Evolutionary conservation across 2,329 filamentous ascomycete genomes (phyloP).

Genomic region (Fusarium subglutinans): DNA sequence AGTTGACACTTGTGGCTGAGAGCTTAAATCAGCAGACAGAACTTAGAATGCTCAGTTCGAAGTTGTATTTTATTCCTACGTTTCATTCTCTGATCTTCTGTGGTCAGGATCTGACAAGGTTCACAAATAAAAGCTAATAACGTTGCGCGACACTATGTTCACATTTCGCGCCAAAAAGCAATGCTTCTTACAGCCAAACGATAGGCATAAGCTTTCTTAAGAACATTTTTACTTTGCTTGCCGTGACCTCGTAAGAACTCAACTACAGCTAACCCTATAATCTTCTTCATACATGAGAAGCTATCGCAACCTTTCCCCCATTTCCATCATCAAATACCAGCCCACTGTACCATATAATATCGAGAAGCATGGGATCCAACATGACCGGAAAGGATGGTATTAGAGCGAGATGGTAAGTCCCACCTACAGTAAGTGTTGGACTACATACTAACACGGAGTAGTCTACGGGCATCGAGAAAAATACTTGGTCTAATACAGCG

Average conservation of each 20-base stretch:
- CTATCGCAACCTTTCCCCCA: accelerated
- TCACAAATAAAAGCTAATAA: accelerated
- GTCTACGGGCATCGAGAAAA: too few species aligned
- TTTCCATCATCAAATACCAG: accelerated
- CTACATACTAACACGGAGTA: accelerated
- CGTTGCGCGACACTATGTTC: accelerated
- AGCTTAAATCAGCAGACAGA: too few species aligned
- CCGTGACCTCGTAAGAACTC: neutral
- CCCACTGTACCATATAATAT: neutral
- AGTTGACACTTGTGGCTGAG: too few species aligned
- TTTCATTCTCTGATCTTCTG: accelerated
- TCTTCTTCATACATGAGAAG: neutral
- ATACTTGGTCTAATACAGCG: accelerated
- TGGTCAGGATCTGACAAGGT: neutral
- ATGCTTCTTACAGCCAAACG: accelerated
- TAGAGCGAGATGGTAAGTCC: neutral
- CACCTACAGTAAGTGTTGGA: accelerated
- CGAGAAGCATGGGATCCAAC: accelerated
- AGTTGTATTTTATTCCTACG: accelerated
- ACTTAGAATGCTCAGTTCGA: accelerated
- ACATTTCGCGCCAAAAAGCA: accelerated
- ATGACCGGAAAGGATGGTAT: accelerated
- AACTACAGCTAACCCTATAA: accelerated
- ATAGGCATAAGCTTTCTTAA: neutral
- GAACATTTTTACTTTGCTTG: accelerated